phyloP scores from a whole-genome alignment of 345 rosid species.

The Hypericum androsaemum region DNA sequence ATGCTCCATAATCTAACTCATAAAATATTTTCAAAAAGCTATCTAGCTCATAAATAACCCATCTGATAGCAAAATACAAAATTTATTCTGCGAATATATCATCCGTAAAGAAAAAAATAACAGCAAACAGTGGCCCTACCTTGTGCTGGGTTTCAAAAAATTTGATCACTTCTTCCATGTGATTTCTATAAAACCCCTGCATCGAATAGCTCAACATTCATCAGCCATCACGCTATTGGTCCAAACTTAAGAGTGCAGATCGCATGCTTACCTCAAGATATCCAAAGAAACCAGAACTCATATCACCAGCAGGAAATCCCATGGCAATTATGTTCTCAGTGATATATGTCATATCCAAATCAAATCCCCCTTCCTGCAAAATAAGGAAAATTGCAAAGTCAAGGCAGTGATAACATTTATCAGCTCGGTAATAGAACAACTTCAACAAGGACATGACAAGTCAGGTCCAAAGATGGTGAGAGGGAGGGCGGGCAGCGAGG shows the following conservation, averaged over 20 bases:
- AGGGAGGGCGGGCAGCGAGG: too few relatives aligned
- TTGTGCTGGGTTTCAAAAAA: constrained; percentile 86
- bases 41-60: too few relatives aligned
- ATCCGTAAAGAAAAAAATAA: not conserved
- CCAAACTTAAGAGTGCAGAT: not conserved
- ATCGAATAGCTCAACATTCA: constrained; percentile 18
- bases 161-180: constrained; percentile 88
- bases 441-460: too few relatives aligned
- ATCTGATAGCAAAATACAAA: too few relatives aligned
- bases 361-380: constrained; percentile 78
- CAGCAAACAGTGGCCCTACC: constrained; percentile 31
- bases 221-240: constrained; percentile 3
- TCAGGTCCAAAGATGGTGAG: too few relatives aligned
- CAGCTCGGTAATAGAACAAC: too few relatives aligned
- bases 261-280: constrained; percentile 57
- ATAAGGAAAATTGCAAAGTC: constrained; percentile 1
- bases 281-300: constrained; percentile 87
- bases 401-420: too few relatives aligned
- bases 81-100: too few relatives aligned
- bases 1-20: too few relatives aligned
- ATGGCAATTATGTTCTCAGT: constrained; percentile 83
- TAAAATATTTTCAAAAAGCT: too few relatives aligned
- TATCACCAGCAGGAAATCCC: constrained; percentile 97
- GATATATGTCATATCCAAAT: constrained; percentile 75
- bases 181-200: constrained; percentile 85